Base-by-base conservation (phyloP, 441 rosid species). In the Pelargonium fulgidum region DNA sequence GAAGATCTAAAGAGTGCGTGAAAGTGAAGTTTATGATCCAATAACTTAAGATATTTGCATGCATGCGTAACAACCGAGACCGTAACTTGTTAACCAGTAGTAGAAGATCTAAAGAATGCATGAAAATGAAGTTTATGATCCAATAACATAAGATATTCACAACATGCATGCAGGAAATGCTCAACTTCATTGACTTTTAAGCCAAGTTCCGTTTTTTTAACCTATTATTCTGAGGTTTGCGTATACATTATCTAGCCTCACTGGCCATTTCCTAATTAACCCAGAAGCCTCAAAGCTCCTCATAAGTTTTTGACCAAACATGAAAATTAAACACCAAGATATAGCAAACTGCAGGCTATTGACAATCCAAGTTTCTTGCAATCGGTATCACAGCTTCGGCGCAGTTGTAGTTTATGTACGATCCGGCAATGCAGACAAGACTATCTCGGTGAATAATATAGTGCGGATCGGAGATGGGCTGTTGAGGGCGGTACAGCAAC, bases 211-310 rank as follows among this genome's bases (percentile, higher is more conserved):
- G 54, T 64, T 54, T 70, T 42, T 4, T 29, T n/a, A 29, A 29
- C 36, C 36, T 42, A 42, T 42, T 42, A 7, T 7, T 7, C 47
- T 42, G 11, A 10, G 47, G 47, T 67, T 73, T 71, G 77, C 74
- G 76, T 80, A 68, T 80, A 83, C 82, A 80, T 73, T 66, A 50
- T 72, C 74, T 70, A 72, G 80, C 75, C 76, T 77, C 79, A 7
- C 47, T 62, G 54, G 54, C 58, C 71, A 65, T 71, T 56, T 70
- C 75, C 65, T 61, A 68, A 69, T 73, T 42, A 42, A 42, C 10
- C 47, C 9, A 29, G 47, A 10, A 42, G 47, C 9, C 47, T 42
- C 47, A 42, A 42, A 42, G 47, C 47, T 42, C 47, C 47, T 42
- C 78, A 78, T 66, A 56, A 63, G 68, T 69, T 58, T 70, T 52